Evolutionary conservation across 2,329 filamentous ascomycete species (phyloP), one percentile per base, ranked within the genome.

Genomic region (Chrysosporium queenslandicum): DNA sequence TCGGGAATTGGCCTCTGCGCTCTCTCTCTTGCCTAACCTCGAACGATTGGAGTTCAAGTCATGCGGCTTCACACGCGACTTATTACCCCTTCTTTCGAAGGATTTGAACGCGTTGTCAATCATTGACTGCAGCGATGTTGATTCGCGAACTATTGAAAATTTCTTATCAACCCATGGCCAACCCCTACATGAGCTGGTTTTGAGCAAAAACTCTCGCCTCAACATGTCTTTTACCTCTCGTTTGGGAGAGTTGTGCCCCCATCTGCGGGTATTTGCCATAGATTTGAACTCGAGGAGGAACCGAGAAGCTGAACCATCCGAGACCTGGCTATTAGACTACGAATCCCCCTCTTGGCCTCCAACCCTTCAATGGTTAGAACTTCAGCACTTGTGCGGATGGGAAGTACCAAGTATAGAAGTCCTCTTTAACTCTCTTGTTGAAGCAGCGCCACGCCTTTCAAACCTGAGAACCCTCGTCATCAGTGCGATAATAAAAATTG

Each of bases 141-240:
- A 76, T 3, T 84, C 87, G 0, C 75, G 81, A 3, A 77, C 82
- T 54, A 69, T 96, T 20, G 71, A 74, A 23, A 64, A 68, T 0
- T 95, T 85, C 61, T 74, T 96, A 37, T 64, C 73, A 4, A 77
- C 77, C 0, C 81, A 87, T 60, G 90, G 89, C 0, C 68, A 72
- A 20, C 71, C 79, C n/a, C 71, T 97, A 20, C 77, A 77, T 49
- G 77, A 78, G 34, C 74, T 97, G 6, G 77, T 76, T 1, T 72
- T 96, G 4, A 79, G 84, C 50, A 86, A 94, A 67, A 94, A 94
- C 61, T 82, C 87, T 56, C 81, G 83, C 2, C 73, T 96, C 36
- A 85, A 82, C 60, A 70, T 96, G 37, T 80, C 77, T 0, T 96
- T 95, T 61, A 73, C 92, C 5, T 77, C 81, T 0, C 67, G 76